Conservation (phyloP, 2,329 filamentous ascomycete species). For the Westerdykella sp. region DNA sequence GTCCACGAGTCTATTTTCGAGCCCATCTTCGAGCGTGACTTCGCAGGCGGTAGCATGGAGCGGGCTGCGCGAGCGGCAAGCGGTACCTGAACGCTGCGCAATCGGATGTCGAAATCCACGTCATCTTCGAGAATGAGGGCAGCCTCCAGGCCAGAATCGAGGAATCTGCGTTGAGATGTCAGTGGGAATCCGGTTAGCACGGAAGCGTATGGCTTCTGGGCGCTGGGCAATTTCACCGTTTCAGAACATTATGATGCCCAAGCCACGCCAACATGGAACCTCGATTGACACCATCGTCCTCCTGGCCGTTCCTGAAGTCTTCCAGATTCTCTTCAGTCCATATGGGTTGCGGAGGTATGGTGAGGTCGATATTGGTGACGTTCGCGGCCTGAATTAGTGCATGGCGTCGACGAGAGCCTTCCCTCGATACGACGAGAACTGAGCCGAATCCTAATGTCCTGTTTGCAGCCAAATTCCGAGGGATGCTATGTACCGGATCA, state of each 20-base stretch:
- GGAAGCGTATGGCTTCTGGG: not conserved
- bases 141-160: constrained; percentile 38
- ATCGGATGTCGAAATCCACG: constrained; percentile 42
- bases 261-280: constrained; percentile 42
- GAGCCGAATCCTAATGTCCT: constrained; percentile 38
- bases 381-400: constrained; percentile 39
- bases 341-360: constrained; percentile 37
- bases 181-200: not conserved
- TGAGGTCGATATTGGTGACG: constrained; percentile 39
- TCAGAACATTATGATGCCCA: constrained; percentile 40
- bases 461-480: constrained; percentile 27
- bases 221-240: constrained; percentile 23
- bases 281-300: constrained; percentile 24
- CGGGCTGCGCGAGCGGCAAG: constrained; percentile 38
- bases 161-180: constrained; percentile 27
- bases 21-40: constrained; percentile 13
- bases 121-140: constrained; percentile 43
- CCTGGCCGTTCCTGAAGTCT: constrained; percentile 31
- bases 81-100: constrained; percentile 40
- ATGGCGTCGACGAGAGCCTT: constrained; percentile 35
- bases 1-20: constrained; percentile 5
- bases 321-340: constrained; percentile 40
- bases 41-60: constrained; percentile 30
- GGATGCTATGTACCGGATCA: constrained; percentile 9
- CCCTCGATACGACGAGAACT: constrained; percentile 38